These are phyloP conservation scores for Penicillium herquei DNA, from an alignment of 495 filamentous ascomycete species.

Conservation along the genomic window DNA sequence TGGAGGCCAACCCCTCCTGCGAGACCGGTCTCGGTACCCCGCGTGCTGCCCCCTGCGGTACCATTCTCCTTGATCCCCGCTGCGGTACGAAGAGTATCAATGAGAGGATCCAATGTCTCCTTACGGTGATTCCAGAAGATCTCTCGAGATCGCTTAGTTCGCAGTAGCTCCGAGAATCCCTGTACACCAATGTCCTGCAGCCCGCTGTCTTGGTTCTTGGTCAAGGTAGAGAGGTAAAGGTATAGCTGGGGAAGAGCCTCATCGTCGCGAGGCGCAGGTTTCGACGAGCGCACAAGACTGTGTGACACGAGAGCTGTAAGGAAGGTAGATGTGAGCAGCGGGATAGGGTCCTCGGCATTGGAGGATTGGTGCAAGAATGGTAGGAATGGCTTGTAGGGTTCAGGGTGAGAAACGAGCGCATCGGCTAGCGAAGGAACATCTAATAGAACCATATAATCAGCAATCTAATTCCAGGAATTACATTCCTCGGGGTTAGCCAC, in stretches of 20 bases:
- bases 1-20: conserved; percentile 87
- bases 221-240: conserved; percentile 75
- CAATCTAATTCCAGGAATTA: not conserved
- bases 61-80: conserved; percentile 69
- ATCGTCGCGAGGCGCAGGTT: conserved; percentile 56
- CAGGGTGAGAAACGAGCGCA: conserved; percentile 67
- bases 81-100: conserved; percentile 79
- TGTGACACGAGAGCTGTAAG: conserved; percentile 77
- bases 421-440: conserved; percentile 75
- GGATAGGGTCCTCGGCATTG: conserved; percentile 81
- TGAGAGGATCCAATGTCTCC: conserved; percentile 77
- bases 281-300: conserved; percentile 57
- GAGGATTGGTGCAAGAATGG: conserved; percentile 79
- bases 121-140: conserved; percentile 86
- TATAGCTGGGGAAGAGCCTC: conserved; percentile 83
- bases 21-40: conserved; percentile 61
- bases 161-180: conserved; percentile 83
- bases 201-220: conserved; percentile 78
- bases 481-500: not conserved
- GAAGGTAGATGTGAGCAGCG: conserved; percentile 85
- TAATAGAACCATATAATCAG: conserved; percentile 30
- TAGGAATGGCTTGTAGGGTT: conserved; percentile 82
- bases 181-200: conserved; percentile 95
- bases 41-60: conserved; percentile 50
- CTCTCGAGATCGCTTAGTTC: conserved; percentile 68